Conservation (phyloP, 352 stramenopile species). For the Stramenopiles sp. region DNA sequence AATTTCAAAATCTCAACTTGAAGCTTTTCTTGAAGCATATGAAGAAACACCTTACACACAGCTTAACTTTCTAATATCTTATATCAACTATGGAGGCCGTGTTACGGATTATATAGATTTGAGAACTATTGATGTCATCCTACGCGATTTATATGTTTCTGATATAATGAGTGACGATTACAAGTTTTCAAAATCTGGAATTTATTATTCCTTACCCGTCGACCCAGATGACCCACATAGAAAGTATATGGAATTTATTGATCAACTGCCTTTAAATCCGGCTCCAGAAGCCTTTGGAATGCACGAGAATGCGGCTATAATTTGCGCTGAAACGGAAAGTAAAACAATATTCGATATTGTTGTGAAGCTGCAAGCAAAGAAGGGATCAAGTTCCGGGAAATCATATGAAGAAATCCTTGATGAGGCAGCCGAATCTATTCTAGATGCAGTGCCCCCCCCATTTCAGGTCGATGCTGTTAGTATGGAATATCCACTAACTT, state of each 20-base stretch:
- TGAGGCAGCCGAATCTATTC: conserved; percentile 22
- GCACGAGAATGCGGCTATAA: conserved; percentile 66
- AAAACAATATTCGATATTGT: conserved; percentile 40
- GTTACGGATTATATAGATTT: conserved; percentile 74
- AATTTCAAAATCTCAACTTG: conserved; percentile 25
- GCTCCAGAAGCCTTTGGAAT: conserved; percentile 53
- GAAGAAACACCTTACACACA: conserved; percentile 40
- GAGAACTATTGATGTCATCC: conserved; percentile 39
- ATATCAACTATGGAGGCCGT: conserved; percentile 70
- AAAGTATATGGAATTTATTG: conserved; percentile 53
- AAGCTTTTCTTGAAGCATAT: conserved; percentile 26
- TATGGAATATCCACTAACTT: conserved; percentile 46
- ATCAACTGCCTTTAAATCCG: conserved; percentile 34
- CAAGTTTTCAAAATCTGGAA: conserved; percentile 17
- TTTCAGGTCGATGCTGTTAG: conserved; percentile 55
- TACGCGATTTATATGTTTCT: conserved; percentile 43
- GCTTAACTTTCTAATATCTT: conserved; percentile 45
- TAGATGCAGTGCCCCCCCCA: conserved; percentile 24
- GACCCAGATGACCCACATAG: conserved; percentile 20
- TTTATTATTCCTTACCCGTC: conserved; percentile 8
- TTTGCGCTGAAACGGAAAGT: conserved; percentile 61
- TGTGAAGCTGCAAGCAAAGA: conserved; percentile 39
- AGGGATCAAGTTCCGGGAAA: conserved; percentile 17
- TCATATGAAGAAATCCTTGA: not conserved
- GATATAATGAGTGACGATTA: conserved; percentile 24